Base-by-base conservation (phyloP, 2,329 filamentous ascomycete genomes). In the Diaporthe sp. region DNA sequence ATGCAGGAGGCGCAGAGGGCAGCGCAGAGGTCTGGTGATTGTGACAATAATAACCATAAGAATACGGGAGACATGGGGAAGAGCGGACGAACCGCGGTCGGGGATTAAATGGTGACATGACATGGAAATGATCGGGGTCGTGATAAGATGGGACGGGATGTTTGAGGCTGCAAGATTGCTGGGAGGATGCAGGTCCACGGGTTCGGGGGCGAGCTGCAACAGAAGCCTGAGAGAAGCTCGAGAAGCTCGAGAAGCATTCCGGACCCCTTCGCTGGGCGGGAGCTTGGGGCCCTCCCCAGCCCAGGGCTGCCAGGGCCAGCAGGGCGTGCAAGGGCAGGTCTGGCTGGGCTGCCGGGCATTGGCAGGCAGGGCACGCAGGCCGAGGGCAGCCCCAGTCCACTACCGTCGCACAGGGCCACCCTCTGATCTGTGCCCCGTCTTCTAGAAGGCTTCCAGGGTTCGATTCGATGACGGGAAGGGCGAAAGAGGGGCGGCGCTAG, bases 381-480 rank as follows among this genome's bases (percentile, higher is more conserved):
- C 60, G 61, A 67, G 42, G 61, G 61, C 28, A 13, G 61, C 42
- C 61, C 42, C 25, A 49, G 61, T 67, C 39, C 39, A 46, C 25
- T 28, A 67, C 55, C n/a, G 57, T 53, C 39, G 39, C 58, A 65
- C 60, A 70, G 61, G 72, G 55, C 60, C 76, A 39, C 42, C 31
- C 5, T 44, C 25, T 76, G 76, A 65, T 49, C 75, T 58, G 75
- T 76, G 76, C 68, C 31, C 3, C 12, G 19, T 58, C 71, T 77
- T 77, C 76, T 76, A 77, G 76, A 77, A 77, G 75, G 44, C 61
- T 76, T 76, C 76, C 75, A 77, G 75, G 51, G 55, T 76, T 77
- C 67, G 75, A 76, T 57, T 51, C 67, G 72, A 73, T 44, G 75
- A 57, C 58, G 55, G 73, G 75, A 68, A 62, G 67, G 22, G 60